Base-by-base conservation (phyloP, 2,329 filamentous ascomycete genomes). In the Colletotrichum zoysiae region DNA sequence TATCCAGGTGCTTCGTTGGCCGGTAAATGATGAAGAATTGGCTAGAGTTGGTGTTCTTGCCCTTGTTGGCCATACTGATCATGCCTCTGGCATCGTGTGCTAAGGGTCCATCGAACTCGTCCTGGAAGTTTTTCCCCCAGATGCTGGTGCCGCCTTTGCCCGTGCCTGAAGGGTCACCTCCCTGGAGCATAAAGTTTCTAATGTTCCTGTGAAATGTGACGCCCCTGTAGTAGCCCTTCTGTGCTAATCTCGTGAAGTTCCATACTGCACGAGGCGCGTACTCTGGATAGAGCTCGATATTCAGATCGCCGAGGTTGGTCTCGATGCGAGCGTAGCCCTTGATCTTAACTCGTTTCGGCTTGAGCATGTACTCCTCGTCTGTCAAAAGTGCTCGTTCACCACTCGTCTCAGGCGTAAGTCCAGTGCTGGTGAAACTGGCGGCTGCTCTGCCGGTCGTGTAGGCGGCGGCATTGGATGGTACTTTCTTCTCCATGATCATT, bases 11-110 rank as follows among this genome's bases (percentile, higher is more conserved):
- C 74, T 92, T 91, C 0, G 92, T 90, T 1, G 93, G 86, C 62
- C 94, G 91, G 81, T 99, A 99, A 0, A 92, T 93, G 78, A 99
- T 93, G 85, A 98, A 99, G 79, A 91, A 99, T 81, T 99, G 96
- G 76, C 90, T 94, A 11, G 93, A 96, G 82, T 99, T 99, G 30
- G 95, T 98, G 79, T 98, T 95, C 79, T 98, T 98, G 70, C 96
- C 96, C 80, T 99, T 99, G 82, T 99, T 99, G 51, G 96, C 96
- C 96, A 99, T 99, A 76, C 92, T 95, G 35, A 97, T 79, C 0
- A 95, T 89, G 16, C 96, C 96, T 38, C 95, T 87, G 0, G 87
- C 84, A 78, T 94, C 92, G 77, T 99, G 96, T n/a, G 91, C 92
- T 51, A 95, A 82, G 0, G 95, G 94, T 0, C 95, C 95, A 20